phyloP scores from a whole-genome alignment of 2,329 filamentous ascomycete genomes.

The Talaromyces verruculosus region DNA sequence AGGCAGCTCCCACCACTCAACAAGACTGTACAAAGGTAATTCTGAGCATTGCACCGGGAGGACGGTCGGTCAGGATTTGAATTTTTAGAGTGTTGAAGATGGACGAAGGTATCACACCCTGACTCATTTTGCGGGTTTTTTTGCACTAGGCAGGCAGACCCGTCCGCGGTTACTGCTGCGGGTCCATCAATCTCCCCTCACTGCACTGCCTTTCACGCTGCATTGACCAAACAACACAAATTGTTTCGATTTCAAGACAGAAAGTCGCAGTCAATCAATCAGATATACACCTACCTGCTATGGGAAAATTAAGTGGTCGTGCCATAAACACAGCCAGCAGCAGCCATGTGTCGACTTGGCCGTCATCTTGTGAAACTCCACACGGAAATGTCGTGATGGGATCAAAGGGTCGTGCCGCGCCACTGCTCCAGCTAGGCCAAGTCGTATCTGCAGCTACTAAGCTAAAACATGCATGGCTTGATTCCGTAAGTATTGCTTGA shows the following conservation, averaged over 20 bases:
- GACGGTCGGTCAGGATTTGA: not conserved
- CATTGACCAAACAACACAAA: not conserved
- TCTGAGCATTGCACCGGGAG: not conserved
- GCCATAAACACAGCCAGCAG: not conserved
- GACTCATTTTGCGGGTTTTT: constrained; percentile 16
- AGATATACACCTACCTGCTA: not conserved
- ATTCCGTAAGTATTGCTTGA: not conserved
- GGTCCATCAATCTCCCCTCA: constrained; percentile 16
- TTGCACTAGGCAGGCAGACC: constrained; percentile 9
- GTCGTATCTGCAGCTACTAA: not conserved
- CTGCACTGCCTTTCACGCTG: not conserved
- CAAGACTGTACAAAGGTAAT: not conserved
- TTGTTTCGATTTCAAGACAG: not conserved
- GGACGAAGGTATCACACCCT: not conserved
- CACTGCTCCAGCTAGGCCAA: not conserved
- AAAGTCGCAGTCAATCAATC: not conserved
- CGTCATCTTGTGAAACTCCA: not conserved
- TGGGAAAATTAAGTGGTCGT: not conserved
- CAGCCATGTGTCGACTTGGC: not conserved
- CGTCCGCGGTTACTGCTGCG: constrained; percentile 5
- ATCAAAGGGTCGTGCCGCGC: constrained; percentile 1
- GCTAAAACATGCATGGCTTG: not conserved
- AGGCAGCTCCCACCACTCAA: not conserved
- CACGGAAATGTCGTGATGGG: constrained; percentile 7
- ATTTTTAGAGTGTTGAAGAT: not conserved